These are phyloP conservation scores for Euphorbia pulcherrima DNA, from an alignment of 345 rosid genomes.

Conservation along the genomic window DNA sequence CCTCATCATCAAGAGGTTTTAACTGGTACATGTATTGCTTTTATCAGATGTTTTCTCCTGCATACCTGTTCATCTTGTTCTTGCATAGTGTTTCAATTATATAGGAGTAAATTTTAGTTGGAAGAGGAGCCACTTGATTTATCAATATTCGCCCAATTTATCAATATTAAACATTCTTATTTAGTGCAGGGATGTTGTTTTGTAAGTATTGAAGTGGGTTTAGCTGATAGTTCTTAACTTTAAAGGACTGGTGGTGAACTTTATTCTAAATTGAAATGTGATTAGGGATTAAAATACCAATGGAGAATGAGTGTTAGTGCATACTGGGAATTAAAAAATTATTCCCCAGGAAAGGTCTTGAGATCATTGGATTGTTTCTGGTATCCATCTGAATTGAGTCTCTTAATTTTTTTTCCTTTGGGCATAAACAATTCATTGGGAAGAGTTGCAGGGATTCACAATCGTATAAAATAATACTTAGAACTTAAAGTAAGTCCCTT, in stretches of 20 bases:
- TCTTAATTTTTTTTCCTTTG: slow-evolving; percentile 10
- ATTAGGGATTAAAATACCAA: slow-evolving; percentile 20
- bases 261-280: slow-evolving; percentile 4
- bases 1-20: not conserved
- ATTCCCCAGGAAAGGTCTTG: slow-evolving; percentile 4
- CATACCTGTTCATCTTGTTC: not conserved
- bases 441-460: slow-evolving; percentile 30
- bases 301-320: slow-evolving; percentile 29
- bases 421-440: slow-evolving; percentile 25
- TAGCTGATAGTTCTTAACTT: slow-evolving; percentile 13
- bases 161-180: not conserved
- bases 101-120: too few species aligned
- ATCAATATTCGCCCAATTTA: not conserved
- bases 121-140: too few species aligned
- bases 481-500: slow-evolving; percentile 31
- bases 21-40: not conserved
- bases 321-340: slow-evolving; percentile 21
- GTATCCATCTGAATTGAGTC: slow-evolving; percentile 7
- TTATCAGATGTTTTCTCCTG: too few species aligned
- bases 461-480: slow-evolving; percentile 20
- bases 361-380: slow-evolving; percentile 19
- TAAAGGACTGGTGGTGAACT: not conserved
- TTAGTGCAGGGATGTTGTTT: not conserved
- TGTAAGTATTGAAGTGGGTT: slow-evolving; percentile 8
- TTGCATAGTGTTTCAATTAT: not conserved